Percentiles rank a stretch among this genome's conserved stretches.
Evolutionary conservation across 345 rosid species (phyloP).

Genomic region (Hibiscus tridactylites): DNA sequence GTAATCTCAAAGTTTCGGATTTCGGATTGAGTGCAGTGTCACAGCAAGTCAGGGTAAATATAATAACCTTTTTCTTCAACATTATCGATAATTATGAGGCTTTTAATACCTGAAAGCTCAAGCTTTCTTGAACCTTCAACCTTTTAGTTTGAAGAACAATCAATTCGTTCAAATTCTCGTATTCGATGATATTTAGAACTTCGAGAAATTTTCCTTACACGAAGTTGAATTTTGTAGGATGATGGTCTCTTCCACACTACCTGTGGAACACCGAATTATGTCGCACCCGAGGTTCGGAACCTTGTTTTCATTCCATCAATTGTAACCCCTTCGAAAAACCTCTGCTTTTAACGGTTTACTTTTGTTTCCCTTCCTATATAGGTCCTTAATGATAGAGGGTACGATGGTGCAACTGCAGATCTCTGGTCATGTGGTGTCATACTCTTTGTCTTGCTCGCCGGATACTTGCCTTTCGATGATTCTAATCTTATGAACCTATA

Average conservation of each 20-base stretch:
- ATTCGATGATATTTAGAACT: not conserved
- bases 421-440: conserved; percentile 98
- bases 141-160: no score
- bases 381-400: conserved; percentile 95
- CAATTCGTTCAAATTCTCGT: no score
- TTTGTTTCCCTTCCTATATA: conserved; percentile 21
- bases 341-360: not conserved
- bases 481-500: conserved; percentile 90
- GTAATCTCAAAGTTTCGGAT: conserved; percentile 92
- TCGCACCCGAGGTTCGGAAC: conserved; percentile 84
- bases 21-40: conserved; percentile 97
- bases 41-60: conserved; percentile 85
- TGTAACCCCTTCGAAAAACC: not conserved
- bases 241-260: conserved; percentile 97
- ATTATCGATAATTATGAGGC: not conserved
- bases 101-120: not conserved
- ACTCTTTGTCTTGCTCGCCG: conserved; percentile 93
- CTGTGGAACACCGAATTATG: conserved; percentile 97
- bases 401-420: conserved; percentile 95
- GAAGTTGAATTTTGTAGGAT: conserved; percentile 39
- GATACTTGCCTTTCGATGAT: conserved; percentile 99
- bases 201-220: conserved; percentile 13
- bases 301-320: conserved; percentile 3
- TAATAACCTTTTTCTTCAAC: not conserved
- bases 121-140: not conserved